Base-by-base conservation (phyloP, 306 rosid species). In the Citrullus amarus region DNA sequence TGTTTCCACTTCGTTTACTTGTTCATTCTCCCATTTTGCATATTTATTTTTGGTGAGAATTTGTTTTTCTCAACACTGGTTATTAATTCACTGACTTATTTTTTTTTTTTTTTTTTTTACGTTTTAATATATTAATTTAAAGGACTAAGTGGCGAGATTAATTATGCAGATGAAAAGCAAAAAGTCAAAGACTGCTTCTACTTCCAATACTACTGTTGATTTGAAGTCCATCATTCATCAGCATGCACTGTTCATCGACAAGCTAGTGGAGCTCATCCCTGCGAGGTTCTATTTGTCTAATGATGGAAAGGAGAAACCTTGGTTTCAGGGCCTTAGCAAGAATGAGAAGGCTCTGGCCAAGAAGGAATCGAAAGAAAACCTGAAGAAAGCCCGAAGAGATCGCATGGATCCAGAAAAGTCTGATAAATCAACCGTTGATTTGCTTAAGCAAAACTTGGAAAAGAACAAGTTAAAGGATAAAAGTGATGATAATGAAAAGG, bases 321-420 rank as follows among this genome's bases (percentile, higher is more conserved):
- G 96, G 96, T 89, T 89, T 86, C 92, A 89, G 81, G 98, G 96
- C 81, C 91, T 90, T 22, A 90, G 90, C 82, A 91, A 91, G 84
- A 81, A 85, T 25, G 69, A 82, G 54, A 90, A 83, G 77, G 91
- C 84, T 34, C 75, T 78, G 22, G 88, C 86, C 6, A 92, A 88
- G 91, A 92, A 87, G 86, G 87, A 86, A 79, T 82, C 91, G 0
- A 90, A 83, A 87, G 87, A 87, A 44, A 93, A 93, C 78, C 90
- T 93, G 38, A 93, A 88, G 85, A 80, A 86, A 77, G 87, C 93
- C 55, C 84, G 91, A 61, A 82, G 88, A 66, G 82, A 89, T 11
- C 88, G 95, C 9, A 80, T 93, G 70, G 90, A 91, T 69, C 98
- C 96, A 0, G 90, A 88, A 1, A 91, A 88, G 80, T 80, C 90